Evolutionary conservation across 2,329 filamentous ascomycete genomes (phyloP).

Genomic region (Neocucurbitaria cava): DNA sequence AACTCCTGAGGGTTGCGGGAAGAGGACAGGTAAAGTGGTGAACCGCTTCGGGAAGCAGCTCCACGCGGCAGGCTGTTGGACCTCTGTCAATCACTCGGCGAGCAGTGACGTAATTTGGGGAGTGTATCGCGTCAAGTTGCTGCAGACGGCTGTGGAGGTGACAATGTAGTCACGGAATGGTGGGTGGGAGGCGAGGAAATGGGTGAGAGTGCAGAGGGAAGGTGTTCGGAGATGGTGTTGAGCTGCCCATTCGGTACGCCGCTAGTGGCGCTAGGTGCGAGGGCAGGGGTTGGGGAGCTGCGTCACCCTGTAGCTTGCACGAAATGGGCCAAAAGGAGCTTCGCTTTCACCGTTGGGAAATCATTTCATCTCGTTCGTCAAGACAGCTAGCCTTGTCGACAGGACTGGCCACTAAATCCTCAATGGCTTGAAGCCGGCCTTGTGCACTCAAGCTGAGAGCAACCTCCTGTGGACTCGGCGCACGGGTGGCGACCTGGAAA

Average conservation of each 20-base stretch:
- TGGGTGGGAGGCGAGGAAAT: slow-evolving; percentile 11
- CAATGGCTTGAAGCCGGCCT: neutral
- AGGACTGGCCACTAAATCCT: neutral
- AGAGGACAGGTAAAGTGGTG: slow-evolving; percentile 33
- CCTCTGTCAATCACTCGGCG: slow-evolving; percentile 5
- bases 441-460: slow-evolving; percentile 1
- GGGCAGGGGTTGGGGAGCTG: slow-evolving; percentile 18
- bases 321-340: neutral
- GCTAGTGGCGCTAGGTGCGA: slow-evolving; percentile 20
- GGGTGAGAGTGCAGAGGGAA: slow-evolving; percentile 28
- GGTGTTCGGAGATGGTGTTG: slow-evolving; percentile 31
- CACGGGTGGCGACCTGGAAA: slow-evolving; percentile 24
- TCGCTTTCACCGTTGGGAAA: neutral
- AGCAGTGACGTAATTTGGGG: neutral
- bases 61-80: slow-evolving; percentile 19
- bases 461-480: slow-evolving; percentile 15
- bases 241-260: slow-evolving; percentile 30
- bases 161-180: slow-evolving; percentile 8
- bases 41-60: slow-evolving; percentile 25
- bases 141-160: slow-evolving; percentile 3
- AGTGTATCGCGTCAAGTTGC: neutral
- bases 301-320: slow-evolving; percentile 8
- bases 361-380: slow-evolving; percentile 3
- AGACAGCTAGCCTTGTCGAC: neutral
- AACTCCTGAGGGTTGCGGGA: slow-evolving; percentile 13